Conservation (phyloP, 495 filamentous ascomycete genomes). For the Chaetomium tenue region DNA sequence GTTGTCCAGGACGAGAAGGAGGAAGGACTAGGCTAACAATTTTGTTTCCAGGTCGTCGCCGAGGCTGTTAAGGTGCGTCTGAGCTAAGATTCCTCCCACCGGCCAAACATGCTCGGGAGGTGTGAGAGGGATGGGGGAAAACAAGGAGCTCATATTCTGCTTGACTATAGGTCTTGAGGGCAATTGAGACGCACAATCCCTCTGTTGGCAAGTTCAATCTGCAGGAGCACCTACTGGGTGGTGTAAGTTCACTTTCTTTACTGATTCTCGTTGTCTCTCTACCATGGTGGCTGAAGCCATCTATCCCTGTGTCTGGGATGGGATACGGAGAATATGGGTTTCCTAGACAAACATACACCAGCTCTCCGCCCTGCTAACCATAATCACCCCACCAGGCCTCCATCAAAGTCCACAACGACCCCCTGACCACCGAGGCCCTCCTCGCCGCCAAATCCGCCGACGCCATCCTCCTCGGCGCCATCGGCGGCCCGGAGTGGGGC, state of each 20-base stretch:
- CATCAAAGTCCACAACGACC: conserved; percentile 75
- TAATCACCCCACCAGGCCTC: conserved; percentile 70
- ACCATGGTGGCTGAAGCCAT: neutral
- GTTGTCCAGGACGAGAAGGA: neutral
- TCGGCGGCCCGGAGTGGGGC: conserved; percentile 93
- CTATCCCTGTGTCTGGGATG: conserved; percentile 13
- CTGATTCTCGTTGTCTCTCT: neutral
- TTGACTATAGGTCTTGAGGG: conserved; percentile 62
- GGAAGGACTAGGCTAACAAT: conserved; percentile 53
- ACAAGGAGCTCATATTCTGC: conserved; percentile 16
- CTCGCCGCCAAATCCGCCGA: conserved; percentile 83
- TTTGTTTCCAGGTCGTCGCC: conserved; percentile 53
- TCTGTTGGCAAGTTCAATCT: conserved; percentile 78
- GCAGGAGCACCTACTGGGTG: conserved; percentile 87
- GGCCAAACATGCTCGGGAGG: no score
- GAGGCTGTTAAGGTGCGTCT: conserved; percentile 80
- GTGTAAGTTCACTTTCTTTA: conserved; percentile 57
- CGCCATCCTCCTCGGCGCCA: conserved; percentile 89
- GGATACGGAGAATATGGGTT: conserved; percentile 2
- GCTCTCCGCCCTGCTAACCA: neutral
- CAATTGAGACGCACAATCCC: conserved; percentile 66
- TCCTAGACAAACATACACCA: neutral
- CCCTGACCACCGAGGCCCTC: conserved; percentile 83
- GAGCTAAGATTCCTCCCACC: neutral
- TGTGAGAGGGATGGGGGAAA: neutral